These are phyloP conservation scores for Geranium incanum DNA, from an alignment of 441 rosid species.

Conservation along the genomic window DNA sequence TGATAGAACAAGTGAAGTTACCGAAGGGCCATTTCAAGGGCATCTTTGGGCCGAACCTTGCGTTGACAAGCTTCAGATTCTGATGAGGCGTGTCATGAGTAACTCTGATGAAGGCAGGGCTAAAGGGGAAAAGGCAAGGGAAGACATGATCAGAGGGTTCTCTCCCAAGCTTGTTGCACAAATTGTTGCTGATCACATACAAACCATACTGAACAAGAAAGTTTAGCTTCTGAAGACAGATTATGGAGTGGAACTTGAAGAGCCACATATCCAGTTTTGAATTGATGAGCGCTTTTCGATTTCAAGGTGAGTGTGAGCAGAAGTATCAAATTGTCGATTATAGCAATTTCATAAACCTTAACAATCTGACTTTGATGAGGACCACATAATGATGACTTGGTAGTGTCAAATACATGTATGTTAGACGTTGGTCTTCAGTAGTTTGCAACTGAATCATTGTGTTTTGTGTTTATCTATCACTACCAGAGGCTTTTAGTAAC, in stretches of 20 bases:
- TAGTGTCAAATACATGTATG: too few species aligned
- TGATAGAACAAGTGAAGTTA: slow-evolving; percentile 50
- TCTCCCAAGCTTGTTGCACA: slow-evolving; percentile 58
- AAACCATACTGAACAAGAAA: slow-evolving; percentile 30
- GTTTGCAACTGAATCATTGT: too few species aligned
- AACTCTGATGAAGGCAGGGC: slow-evolving; percentile 45
- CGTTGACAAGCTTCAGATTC: slow-evolving; percentile 37
- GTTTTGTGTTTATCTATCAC: too few species aligned
- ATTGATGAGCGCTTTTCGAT: too few species aligned
- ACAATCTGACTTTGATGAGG: too few species aligned
- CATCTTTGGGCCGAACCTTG: slow-evolving; percentile 83
- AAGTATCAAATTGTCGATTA: too few species aligned
- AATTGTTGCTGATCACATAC: slow-evolving; percentile 42
- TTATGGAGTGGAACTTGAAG: neutral
- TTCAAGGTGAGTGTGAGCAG: too few species aligned
- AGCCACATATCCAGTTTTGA: too few species aligned
- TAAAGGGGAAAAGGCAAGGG: slow-evolving; percentile 57
- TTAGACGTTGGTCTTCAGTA: too few species aligned
- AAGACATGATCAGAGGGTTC: slow-evolving; percentile 57
- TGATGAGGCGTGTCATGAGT: slow-evolving; percentile 52
- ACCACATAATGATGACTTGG: too few species aligned
- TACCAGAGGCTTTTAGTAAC: too few species aligned
- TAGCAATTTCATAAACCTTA: too few species aligned
- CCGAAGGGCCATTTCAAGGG: slow-evolving; percentile 67
- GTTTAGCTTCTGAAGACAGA: neutral